A percentile compares a stretch with the other conserved stretches of the same genome.
phyloP scores from a whole-genome alignment of 2,329 filamentous ascomycete species.

The Tolypocladium cylindrosporum region DNA sequence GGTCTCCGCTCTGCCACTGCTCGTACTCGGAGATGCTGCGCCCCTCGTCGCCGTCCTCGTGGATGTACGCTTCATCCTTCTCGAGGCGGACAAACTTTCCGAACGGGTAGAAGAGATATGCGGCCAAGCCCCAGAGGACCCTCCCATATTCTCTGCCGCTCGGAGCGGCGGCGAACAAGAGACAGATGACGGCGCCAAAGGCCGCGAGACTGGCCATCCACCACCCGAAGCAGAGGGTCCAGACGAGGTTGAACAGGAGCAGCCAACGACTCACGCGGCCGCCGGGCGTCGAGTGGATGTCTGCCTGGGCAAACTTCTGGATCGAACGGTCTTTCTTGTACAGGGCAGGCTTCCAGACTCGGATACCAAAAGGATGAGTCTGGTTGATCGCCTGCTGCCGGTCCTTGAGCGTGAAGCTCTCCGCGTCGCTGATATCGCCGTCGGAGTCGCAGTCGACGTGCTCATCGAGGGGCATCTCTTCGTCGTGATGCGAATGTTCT shows the following conservation, averaged over 20 bases:
- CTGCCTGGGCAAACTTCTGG: conserved; percentile 88
- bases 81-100: conserved; percentile 91
- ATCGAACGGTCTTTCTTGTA: conserved; percentile 98
- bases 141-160: conserved; percentile 80
- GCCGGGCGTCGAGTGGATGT: conserved; percentile 92
- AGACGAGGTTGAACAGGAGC: conserved; percentile 77
- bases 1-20: conserved; percentile 95
- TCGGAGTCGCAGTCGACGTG: conserved; percentile 55
- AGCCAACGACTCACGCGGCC: conserved; percentile 78
- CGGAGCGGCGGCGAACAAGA: conserved; percentile 66
- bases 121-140: conserved; percentile 72
- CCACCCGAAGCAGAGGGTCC: conserved; percentile 91
- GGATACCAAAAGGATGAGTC: conserved; percentile 96
- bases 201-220: conserved; percentile 78
- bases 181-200: conserved; percentile 66
- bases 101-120: conserved; percentile 91
- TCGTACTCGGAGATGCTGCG: conserved; percentile 98
- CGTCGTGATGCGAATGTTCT: conserved; percentile 16
- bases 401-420: conserved; percentile 96
- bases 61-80: conserved; percentile 85
- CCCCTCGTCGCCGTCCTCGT: conserved; percentile 92
- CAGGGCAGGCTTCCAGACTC: conserved; percentile 95
- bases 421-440: conserved; percentile 73
- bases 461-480: conserved; percentile 34
- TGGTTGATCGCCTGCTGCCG: conserved; percentile 96